phyloP scores from a whole-genome alignment of 225 moss, liverwort and hornwort genomes.

The Straminergon stramineum region DNA sequence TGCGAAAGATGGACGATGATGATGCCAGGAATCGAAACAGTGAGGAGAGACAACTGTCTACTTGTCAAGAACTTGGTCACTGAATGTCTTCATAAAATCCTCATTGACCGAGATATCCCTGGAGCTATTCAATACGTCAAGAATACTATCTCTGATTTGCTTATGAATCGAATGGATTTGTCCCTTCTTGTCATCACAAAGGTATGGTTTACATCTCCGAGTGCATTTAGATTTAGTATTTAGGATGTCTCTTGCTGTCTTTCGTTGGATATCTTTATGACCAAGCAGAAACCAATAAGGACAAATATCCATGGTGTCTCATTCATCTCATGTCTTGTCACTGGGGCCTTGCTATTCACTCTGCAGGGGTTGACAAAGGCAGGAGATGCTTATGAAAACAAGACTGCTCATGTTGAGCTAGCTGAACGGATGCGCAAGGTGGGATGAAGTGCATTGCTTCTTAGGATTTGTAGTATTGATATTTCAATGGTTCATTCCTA shows the following conservation, averaged over 20 bases:
- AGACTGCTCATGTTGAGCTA: constrained; percentile 89
- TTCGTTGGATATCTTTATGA: neutral
- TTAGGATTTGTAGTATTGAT: neutral
- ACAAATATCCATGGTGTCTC: neutral
- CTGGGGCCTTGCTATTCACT: neutral
- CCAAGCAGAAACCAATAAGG: neutral
- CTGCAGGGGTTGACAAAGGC: constrained; percentile 81
- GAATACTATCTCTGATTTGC: constrained; percentile 86
- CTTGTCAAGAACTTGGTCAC: constrained; percentile 98
- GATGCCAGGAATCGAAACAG: constrained; percentile 88
- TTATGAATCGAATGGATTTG: constrained; percentile 98
- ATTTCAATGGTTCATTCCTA: neutral
- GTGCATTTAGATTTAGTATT: neutral
- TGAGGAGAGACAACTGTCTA: constrained; percentile 93
- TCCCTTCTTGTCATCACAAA: constrained; percentile 99
- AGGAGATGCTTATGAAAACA: constrained; percentile 90
- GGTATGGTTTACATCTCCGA: constrained; percentile 15
- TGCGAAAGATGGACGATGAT: neutral
- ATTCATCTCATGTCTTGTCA: neutral
- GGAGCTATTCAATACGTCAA: constrained; percentile 93
- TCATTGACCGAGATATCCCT: constrained; percentile 85
- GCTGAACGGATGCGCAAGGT: constrained; percentile 98
- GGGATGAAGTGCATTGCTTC: neutral
- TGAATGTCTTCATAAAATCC: constrained; percentile 91
- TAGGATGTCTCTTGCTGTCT: neutral